Conservation (phyloP, 78 protist genomes). For the Cavenderia fasciculata region DNA sequence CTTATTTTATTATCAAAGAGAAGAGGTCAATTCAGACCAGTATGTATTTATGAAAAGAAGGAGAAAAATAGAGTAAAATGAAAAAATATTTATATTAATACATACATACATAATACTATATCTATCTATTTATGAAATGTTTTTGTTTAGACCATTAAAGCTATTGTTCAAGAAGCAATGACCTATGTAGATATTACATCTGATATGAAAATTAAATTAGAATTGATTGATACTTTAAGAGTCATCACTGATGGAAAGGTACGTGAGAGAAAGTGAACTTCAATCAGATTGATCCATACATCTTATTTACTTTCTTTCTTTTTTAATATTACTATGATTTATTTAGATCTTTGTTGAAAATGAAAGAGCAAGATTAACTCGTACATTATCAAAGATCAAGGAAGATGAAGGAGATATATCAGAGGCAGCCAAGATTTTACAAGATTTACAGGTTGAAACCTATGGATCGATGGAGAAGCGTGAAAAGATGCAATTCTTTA, state of each 20-base stretch:
- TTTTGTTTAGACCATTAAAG: slow-evolving; percentile 21
- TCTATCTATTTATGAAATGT: background rate
- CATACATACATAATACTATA: background rate
- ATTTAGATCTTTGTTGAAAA: slow-evolving; percentile 87
- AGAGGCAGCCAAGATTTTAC: slow-evolving; percentile 83
- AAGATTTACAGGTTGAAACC: slow-evolving; percentile 91
- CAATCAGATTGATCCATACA: too few species aligned
- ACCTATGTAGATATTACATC: slow-evolving; percentile 43
- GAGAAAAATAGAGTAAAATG: background rate
- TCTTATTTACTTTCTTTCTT: too few species aligned
- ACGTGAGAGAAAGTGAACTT: too few species aligned
- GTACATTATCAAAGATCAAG: slow-evolving; percentile 67
- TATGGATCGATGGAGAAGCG: slow-evolving; percentile 88
- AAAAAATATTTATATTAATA: background rate
- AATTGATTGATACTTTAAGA: slow-evolving; percentile 75
- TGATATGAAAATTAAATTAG: slow-evolving; percentile 53
- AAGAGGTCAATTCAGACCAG: slow-evolving; percentile 82
- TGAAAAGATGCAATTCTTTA: slow-evolving; percentile 87
- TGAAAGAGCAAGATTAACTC: slow-evolving; percentile 89
- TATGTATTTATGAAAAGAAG: background rate
- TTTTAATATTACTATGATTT: background rate
- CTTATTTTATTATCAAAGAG: slow-evolving; percentile 74
- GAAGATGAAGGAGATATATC: slow-evolving; percentile 85
- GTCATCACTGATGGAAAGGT: slow-evolving; percentile 84
- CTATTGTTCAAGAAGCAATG: slow-evolving; percentile 77